Percentiles rank a stretch among this genome's conserved stretches.
Conservation (phyloP, 306 rosid genomes). For the Quercus variabilis region DNA sequence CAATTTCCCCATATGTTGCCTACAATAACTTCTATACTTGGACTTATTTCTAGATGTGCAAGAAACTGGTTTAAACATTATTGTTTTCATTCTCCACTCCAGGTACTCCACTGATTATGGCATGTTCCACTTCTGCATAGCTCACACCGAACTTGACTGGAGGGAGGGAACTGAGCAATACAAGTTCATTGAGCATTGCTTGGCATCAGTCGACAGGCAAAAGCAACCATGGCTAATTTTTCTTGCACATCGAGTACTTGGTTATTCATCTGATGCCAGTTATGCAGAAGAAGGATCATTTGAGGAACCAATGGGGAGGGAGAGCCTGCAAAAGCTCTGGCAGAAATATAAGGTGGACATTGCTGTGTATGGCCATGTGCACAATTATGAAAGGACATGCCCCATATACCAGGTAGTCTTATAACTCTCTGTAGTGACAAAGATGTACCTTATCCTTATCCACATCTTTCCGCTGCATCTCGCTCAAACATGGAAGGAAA, state of each 20-base stretch:
- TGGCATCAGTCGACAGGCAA: conserved; percentile 81
- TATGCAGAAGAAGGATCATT: conserved; percentile 86
- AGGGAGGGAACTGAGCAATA: conserved; percentile 87
- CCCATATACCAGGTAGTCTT: conserved; percentile 79
- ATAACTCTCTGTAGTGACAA: conserved; percentile 6
- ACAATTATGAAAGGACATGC: conserved; percentile 90
- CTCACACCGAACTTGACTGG: conserved; percentile 93
- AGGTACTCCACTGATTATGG: conserved; percentile 87
- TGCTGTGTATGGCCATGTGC: conserved; percentile 92
- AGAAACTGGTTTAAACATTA: not conserved
- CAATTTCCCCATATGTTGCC: not conserved
- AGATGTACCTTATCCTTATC: conserved; percentile 4
- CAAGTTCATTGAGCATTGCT: conserved; percentile 78
- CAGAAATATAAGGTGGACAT: conserved; percentile 92
- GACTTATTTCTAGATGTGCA: not conserved
- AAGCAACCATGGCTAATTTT: conserved; percentile 97
- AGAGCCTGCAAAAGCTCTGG: conserved; percentile 92
- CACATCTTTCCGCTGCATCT: not conserved
- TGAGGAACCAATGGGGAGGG: conserved; percentile 98
- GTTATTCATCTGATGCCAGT: conserved; percentile 73
- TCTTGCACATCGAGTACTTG: conserved; percentile 91
- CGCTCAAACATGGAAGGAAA: not conserved
- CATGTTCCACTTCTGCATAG: conserved; percentile 94
- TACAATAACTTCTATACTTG: not conserved
- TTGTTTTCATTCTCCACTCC: conserved; percentile 30